Conservation (phyloP, 345 rosid genomes). For the Populus nigra region DNA sequence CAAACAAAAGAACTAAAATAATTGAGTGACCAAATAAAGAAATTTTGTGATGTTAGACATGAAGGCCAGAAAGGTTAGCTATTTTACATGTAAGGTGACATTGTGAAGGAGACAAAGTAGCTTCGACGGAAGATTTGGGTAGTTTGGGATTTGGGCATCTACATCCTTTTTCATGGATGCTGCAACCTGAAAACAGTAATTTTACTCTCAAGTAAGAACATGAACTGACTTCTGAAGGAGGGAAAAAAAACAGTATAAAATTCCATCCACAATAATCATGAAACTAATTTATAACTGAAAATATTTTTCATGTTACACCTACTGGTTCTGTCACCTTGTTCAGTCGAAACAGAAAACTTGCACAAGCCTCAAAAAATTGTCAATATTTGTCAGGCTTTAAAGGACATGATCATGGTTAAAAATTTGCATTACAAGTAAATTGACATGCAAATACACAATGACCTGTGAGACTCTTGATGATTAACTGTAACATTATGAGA, state of each 20-base stretch:
- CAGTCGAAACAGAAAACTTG: not conserved
- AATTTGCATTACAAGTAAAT: not conserved
- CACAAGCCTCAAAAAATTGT: not conserved
- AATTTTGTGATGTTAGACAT: not conserved
- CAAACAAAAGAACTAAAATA: conserved; percentile 19
- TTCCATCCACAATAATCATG: not conserved
- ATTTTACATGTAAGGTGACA: conserved; percentile 73
- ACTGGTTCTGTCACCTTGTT: not conserved
- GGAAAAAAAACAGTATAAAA: not conserved
- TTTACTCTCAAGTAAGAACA: conserved; percentile 11
- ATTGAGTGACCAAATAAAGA: not conserved
- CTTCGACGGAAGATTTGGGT: conserved; percentile 88
- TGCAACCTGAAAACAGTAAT: conserved; percentile 60
- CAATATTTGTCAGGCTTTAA: not conserved
- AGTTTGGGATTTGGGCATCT: conserved; percentile 75
- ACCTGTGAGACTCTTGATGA: not conserved
- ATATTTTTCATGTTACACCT: not conserved
- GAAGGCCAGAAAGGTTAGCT: not conserved
- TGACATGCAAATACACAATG: not conserved
- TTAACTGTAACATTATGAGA: not conserved
- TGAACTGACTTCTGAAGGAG: not conserved
- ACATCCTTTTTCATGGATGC: conserved; percentile 85
- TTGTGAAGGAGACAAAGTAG: conserved; percentile 77
- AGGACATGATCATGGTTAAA: not conserved
- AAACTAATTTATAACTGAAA: not conserved